These are phyloP conservation scores for Phytophthora pisi DNA, from an alignment of 352 stramenopile genomes.

Conservation along the genomic window DNA sequence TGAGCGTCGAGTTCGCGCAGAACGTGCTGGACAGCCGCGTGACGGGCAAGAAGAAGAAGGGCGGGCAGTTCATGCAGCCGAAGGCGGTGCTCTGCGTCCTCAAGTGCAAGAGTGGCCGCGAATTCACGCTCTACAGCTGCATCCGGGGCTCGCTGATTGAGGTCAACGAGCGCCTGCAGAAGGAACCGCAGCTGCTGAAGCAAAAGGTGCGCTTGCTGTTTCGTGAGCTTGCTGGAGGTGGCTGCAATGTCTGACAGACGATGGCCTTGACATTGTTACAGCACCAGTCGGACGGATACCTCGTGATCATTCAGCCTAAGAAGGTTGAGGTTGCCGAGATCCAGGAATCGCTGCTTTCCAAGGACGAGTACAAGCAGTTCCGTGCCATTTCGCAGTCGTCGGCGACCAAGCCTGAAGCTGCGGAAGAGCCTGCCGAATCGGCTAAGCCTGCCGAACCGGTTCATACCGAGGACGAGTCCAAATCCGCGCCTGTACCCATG, in stretches of 20 bases:
- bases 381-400: constrained; percentile 44
- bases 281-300: constrained; percentile 75
- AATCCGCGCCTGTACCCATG: constrained; percentile 19
- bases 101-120: constrained; percentile 62
- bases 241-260: neutral
- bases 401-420: neutral
- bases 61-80: constrained; percentile 73
- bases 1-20: constrained; percentile 63
- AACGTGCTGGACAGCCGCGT: constrained; percentile 76
- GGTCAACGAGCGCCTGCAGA: constrained; percentile 71
- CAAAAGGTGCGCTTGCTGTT: constrained; percentile 36
- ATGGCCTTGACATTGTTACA: constrained; percentile 22
- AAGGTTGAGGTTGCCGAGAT: constrained; percentile 79
- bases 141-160: constrained; percentile 83
- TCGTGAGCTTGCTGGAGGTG: neutral
- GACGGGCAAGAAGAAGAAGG: constrained; percentile 90
- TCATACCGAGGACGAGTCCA: constrained; percentile 3
- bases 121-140: constrained; percentile 78
- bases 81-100: constrained; percentile 72
- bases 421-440: neutral
- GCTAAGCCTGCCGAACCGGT: neutral
- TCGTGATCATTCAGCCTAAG: constrained; percentile 87
- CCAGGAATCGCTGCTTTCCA: constrained; percentile 80
- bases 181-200: constrained; percentile 66
- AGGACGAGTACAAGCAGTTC: constrained; percentile 79